These are phyloP conservation scores for Globisporangium nodosum DNA, from an alignment of 352 stramenopile genomes.

Conservation along the genomic window DNA sequence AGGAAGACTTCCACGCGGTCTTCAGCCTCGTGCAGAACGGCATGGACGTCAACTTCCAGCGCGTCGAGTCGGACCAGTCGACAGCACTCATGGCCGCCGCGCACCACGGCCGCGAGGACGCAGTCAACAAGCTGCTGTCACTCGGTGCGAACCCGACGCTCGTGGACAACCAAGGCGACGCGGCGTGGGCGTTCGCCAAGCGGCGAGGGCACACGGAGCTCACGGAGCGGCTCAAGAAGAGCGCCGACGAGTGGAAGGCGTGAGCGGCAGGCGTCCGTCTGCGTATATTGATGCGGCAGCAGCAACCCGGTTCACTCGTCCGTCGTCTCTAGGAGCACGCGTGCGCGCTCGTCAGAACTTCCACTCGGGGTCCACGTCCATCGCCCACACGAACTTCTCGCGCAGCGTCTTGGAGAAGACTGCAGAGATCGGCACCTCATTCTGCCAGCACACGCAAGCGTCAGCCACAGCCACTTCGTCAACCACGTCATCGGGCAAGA, in stretches of 20 bases:
- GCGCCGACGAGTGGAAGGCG: slow-evolving; percentile 48
- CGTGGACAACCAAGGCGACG: slow-evolving; percentile 41
- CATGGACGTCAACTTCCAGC: slow-evolving; percentile 86
- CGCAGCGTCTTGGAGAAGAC: slow-evolving; percentile 98
- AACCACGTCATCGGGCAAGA: slow-evolving; percentile 26
- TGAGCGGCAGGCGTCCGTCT: background rate
- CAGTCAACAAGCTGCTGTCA: slow-evolving; percentile 48
- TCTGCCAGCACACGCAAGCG: slow-evolving; percentile 28
- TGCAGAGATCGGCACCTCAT: slow-evolving; percentile 96
- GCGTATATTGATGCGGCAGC: slow-evolving; percentile 3
- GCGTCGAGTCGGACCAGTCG: slow-evolving; percentile 68
- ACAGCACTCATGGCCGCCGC: slow-evolving; percentile 74
- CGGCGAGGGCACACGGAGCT: slow-evolving; percentile 55
- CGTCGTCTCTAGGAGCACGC: background rate
- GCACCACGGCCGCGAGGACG: slow-evolving; percentile 76
- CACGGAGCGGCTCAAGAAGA: slow-evolving; percentile 67
- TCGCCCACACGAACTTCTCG: slow-evolving; percentile 99
- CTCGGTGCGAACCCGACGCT: slow-evolving; percentile 65
- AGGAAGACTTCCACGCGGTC: slow-evolving; percentile 74
- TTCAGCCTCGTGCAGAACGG: slow-evolving; percentile 79
- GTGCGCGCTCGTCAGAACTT: slow-evolving; percentile 74
- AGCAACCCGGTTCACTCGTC: background rate
- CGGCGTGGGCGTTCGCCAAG: slow-evolving; percentile 69
- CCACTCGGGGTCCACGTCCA: slow-evolving; percentile 96
- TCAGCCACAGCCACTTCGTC: background rate